Conservation (phyloP, 176 grass and related monocot genomes). For the Ensete ventricosum region DNA sequence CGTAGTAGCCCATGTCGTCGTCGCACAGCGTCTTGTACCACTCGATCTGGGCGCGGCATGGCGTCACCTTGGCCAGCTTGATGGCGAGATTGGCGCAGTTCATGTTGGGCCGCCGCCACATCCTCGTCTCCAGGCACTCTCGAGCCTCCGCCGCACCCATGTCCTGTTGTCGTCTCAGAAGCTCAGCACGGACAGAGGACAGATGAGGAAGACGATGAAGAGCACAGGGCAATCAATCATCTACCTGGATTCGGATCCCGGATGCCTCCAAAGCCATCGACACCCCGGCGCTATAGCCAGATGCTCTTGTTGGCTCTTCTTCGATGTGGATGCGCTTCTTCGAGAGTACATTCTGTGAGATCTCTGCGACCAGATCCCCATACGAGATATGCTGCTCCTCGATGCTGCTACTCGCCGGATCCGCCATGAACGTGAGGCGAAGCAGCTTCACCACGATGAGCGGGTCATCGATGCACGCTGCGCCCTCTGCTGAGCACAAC, state of each 20-base stretch:
- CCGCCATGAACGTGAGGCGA: constrained; percentile 46
- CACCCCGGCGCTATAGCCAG: constrained; percentile 44
- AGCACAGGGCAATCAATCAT: no score
- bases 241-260: constrained; percentile 46
- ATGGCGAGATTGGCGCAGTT: constrained; percentile 50
- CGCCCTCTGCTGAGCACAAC: constrained; percentile 64
- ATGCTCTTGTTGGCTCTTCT: not conserved
- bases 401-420: constrained; percentile 2
- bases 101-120: constrained; percentile 42
- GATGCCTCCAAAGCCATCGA: constrained; percentile 65
- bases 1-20: constrained; percentile 69
- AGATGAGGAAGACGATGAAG: no score
- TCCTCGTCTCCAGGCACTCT: constrained; percentile 47
- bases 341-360: constrained; percentile 43
- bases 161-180: constrained; percentile 20
- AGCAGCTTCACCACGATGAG: constrained; percentile 51
- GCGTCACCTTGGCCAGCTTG: constrained; percentile 64
- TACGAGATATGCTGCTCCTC: constrained; percentile 60
- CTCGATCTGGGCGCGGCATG: constrained; percentile 69
- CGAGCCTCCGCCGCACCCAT: constrained; percentile 38
- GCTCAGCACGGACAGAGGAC: no score
- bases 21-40: constrained; percentile 88
- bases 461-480: constrained; percentile 48
- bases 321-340: constrained; percentile 18
- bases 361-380: constrained; percentile 34